A percentile compares a stretch with the other conserved stretches of the same genome.
phyloP scores from a whole-genome alignment of 345 rosid species.

The Hibiscus syriacus region DNA sequence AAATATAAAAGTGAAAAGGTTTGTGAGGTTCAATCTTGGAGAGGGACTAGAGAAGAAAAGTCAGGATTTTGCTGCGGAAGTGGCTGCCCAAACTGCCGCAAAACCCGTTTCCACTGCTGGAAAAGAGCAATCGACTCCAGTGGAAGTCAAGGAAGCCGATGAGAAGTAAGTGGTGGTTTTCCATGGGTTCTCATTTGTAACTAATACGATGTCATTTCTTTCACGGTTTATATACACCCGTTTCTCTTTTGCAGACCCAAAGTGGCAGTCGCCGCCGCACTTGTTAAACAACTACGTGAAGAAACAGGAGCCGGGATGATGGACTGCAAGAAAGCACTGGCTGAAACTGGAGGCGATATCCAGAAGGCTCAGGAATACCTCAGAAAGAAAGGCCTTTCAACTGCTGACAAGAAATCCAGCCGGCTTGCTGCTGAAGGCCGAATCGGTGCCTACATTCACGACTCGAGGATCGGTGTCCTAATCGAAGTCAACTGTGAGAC shows the following conservation, averaged over 20 bases:
- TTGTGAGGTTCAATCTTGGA: conserved; percentile 78
- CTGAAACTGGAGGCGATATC: conserved; percentile 84
- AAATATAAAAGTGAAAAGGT: conserved; percentile 84
- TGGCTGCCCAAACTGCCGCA: conserved; percentile 84
- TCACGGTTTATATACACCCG: not conserved
- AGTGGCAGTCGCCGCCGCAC: conserved; percentile 59
- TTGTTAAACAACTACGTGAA: conserved; percentile 87
- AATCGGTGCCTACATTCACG: conserved; percentile 86
- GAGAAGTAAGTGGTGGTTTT: conserved; percentile 40
- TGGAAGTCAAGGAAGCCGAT: conserved; percentile 47
- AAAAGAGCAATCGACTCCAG: conserved; percentile 43
- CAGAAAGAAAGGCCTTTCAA: conserved; percentile 87
- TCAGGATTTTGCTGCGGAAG: conserved; percentile 95
- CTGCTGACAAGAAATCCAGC: conserved; percentile 92
- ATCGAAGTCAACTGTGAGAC: conserved; percentile 95
- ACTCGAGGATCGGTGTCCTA: conserved; percentile 79
- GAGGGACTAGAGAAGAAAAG: conserved; percentile 91
- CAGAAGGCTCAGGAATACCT: conserved; percentile 95
- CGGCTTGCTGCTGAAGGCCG: conserved; percentile 95
- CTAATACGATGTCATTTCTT: not conserved
- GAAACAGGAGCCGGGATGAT: conserved; percentile 99
- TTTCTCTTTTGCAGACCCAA: conserved; percentile 35
- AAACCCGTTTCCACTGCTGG: conserved; percentile 40
- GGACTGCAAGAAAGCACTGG: conserved; percentile 95
- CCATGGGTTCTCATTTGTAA: not conserved